These are phyloP conservation scores for Alnus glutinosa DNA, from an alignment of 306 rosid species.

Conservation along the genomic window DNA sequence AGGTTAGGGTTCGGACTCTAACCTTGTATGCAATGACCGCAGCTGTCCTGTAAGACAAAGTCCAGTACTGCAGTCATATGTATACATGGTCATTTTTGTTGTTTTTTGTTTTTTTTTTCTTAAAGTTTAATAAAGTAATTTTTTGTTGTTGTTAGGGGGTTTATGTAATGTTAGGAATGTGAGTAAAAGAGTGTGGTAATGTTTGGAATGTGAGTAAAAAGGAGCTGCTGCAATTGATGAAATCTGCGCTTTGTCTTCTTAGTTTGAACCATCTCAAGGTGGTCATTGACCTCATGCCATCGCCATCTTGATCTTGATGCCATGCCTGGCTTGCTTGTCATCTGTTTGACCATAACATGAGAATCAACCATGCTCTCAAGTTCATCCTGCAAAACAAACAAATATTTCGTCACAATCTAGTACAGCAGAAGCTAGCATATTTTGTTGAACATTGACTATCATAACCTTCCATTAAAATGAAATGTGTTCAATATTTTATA, in stretches of 20 bases:
- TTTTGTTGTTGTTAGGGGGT: too few relatives aligned
- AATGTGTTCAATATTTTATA: too few relatives aligned
- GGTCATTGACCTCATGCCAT: neutral
- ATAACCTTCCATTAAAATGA: too few relatives aligned
- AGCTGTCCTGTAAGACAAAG: too few relatives aligned
- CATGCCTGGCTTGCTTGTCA: neutral
- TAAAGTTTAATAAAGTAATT: neutral
- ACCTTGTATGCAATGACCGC: too few relatives aligned
- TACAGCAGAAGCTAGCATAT: neutral
- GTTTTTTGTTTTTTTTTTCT: neutral
- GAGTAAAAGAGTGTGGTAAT: neutral
- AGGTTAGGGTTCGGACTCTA: neutral
- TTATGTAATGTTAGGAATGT: neutral
- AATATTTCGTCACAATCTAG: neutral
- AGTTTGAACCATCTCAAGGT: neutral
- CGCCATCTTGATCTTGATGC: neutral
- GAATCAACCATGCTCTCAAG: neutral
- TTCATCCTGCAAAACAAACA: neutral
- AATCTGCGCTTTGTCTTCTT: neutral
- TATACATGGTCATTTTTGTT: neutral
- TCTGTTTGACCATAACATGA: neutral
- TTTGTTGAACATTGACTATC: too few relatives aligned
- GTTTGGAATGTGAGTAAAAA: constrained; percentile 3
- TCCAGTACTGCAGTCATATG: too few relatives aligned
- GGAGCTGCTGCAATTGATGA: neutral